phyloP scores from a whole-genome alignment of 768 basidiomycete genomes.

The Candolleomyces aberdarensis region DNA sequence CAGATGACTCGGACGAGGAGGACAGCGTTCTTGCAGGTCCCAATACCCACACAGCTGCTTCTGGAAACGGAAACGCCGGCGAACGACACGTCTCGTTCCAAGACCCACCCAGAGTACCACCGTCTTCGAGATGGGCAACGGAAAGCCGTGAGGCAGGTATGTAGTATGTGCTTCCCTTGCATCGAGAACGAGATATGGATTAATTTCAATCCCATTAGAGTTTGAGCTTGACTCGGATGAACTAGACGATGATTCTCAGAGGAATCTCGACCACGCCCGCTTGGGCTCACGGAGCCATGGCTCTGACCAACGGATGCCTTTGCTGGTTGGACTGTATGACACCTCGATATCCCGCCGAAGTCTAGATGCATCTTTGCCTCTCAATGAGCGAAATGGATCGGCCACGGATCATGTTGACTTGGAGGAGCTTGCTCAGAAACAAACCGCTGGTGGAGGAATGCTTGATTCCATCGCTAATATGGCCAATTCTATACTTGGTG shows the following conservation, averaged over 20 bases:
- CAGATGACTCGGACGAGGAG: slow-evolving; percentile 55
- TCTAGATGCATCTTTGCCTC: slow-evolving; percentile 52
- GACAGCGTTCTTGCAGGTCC: slow-evolving; percentile 2
- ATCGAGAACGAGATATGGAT: background rate
- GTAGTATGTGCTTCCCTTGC: slow-evolving; percentile 31
- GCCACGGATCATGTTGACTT: slow-evolving; percentile 50
- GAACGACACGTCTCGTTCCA: slow-evolving; percentile 12
- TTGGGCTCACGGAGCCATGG: slow-evolving; percentile 31
- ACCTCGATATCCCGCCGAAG: slow-evolving; percentile 56
- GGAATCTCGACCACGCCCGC: slow-evolving; percentile 22
- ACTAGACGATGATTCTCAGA: slow-evolving; percentile 50
- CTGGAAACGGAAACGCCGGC: background rate
- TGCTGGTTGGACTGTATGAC: slow-evolving; percentile 78
- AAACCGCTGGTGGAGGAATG: slow-evolving; percentile 67
- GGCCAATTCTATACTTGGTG: slow-evolving; percentile 95
- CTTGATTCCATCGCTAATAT: slow-evolving; percentile 85
- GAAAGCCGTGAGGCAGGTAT: slow-evolving; percentile 80
- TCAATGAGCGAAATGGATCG: slow-evolving; percentile 33
- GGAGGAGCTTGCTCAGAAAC: slow-evolving; percentile 68
- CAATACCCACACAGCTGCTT: slow-evolving; percentile 29
- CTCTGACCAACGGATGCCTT: slow-evolving; percentile 60
- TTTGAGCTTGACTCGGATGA: slow-evolving; percentile 86
- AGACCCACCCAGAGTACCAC: slow-evolving; percentile 18
- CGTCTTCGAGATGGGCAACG: slow-evolving; percentile 66
- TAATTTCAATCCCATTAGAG: slow-evolving; percentile 40